phyloP scores from a whole-genome alignment of 2,329 filamentous ascomycete species.

The Sporothrix protearum region DNA sequence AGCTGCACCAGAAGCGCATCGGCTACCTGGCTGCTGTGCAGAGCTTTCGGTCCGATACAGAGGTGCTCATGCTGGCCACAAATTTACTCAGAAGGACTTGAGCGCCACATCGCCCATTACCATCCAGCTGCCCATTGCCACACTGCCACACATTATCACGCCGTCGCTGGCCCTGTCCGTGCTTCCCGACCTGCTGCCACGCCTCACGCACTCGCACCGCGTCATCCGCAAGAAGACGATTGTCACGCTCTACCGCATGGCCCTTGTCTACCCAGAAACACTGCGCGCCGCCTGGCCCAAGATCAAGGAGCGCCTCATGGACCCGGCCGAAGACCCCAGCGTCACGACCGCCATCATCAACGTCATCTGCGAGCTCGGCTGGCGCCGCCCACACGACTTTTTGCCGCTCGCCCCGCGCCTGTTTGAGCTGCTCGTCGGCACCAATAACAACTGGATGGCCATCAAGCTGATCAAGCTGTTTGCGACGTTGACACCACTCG shows the following conservation, averaged over 20 bases:
- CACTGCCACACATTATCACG: conserved; percentile 92
- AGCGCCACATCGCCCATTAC: conserved; percentile 67
- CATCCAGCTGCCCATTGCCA: conserved; percentile 80
- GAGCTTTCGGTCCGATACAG: conserved; percentile 91
- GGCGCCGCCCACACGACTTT: conserved; percentile 90
- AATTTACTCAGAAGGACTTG: conserved; percentile 93
- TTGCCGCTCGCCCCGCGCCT: conserved; percentile 84
- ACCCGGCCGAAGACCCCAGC: conserved; percentile 83
- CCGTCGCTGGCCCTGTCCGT: conserved; percentile 87
- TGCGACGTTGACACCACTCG: conserved; percentile 86
- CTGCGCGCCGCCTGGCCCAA: conserved; percentile 92
- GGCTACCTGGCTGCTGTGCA: conserved; percentile 94
- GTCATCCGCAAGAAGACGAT: conserved; percentile 93
- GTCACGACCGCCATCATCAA: conserved; percentile 96
- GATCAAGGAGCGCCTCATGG: conserved; percentile 90
- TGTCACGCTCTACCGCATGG: conserved; percentile 87
- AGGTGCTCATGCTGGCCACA: conserved; percentile 95
- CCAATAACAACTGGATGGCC: conserved; percentile 99
- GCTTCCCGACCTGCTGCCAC: conserved; percentile 78
- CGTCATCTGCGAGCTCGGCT: conserved; percentile 92
- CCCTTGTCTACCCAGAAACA: conserved; percentile 94
- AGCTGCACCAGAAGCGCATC: conserved; percentile 91
- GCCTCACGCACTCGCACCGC: conserved; percentile 80
- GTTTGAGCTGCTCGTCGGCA: conserved; percentile 87
- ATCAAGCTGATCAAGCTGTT: conserved; percentile 99